A percentile compares a stretch with the other conserved stretches of the same genome.
Evolutionary conservation across 1,284 basidiomycete genomes (phyloP).

Genomic region (Anthracocystis panici-leucophaei): DNA sequence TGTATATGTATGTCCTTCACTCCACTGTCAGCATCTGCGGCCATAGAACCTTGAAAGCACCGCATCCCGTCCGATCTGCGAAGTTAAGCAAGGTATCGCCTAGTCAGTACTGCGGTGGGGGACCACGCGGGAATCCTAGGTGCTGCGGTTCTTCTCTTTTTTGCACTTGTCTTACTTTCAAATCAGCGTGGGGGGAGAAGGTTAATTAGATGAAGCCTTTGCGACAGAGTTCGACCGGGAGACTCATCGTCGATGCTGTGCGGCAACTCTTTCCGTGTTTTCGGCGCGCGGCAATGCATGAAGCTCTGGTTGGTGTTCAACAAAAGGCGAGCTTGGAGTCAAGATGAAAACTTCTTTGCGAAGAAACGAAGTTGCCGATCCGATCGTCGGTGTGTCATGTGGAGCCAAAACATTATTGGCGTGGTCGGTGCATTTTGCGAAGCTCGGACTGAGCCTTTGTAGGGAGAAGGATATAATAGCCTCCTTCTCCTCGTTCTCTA

Average conservation of each 20-base stretch:
- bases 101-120: constrained; percentile 86
- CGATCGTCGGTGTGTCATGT: constrained; percentile 5
- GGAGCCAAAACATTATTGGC: neutral
- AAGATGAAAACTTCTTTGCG: neutral
- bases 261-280: neutral
- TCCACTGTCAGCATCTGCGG: constrained; percentile 47
- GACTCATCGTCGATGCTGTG: neutral
- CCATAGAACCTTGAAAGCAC: constrained; percentile 74
- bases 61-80: constrained; percentile 84
- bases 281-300: neutral
- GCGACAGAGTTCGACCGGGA: neutral
- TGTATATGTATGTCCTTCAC: no score
- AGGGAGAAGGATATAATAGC: neutral
- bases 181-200: constrained; percentile 1
- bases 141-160: constrained; percentile 76
- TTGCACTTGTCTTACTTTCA: neutral
- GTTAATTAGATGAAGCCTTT: neutral
- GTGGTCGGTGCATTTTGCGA: constrained; percentile 1
- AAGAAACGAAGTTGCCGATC: neutral
- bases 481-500: neutral
- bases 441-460: neutral
- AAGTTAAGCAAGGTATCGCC: constrained; percentile 83
- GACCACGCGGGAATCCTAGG: constrained; percentile 84
- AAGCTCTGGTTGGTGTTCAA: no score
- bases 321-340: no score